phyloP scores from a whole-genome alignment of 768 basidiomycete species.

The Boletus rubropictus region DNA sequence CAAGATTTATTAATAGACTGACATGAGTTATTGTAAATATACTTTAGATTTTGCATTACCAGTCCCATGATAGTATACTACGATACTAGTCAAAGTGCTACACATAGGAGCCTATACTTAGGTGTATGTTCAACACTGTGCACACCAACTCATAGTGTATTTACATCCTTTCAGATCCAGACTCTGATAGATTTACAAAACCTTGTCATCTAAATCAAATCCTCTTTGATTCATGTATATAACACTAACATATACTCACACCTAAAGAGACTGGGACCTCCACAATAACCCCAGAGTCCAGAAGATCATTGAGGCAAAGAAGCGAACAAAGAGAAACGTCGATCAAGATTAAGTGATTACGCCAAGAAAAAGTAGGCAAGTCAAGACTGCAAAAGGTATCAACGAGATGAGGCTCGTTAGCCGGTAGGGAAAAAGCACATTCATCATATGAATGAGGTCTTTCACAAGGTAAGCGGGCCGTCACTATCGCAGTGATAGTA shows the following conservation, averaged over 20 bases:
- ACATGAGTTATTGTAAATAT: no score
- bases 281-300: background rate
- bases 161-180: no score
- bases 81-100: no score
- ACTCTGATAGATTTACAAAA: background rate
- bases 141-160: no score
- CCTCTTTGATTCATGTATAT: background rate
- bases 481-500: background rate
- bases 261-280: background rate
- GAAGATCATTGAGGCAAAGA: background rate
- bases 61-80: no score
- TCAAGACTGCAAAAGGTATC: slow-evolving; percentile 20
- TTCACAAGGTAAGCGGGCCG: slow-evolving; percentile 13
- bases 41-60: no score
- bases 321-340: background rate
- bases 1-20: no score
- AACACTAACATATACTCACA: background rate
- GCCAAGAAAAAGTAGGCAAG: background rate
- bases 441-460: slow-evolving; percentile 12
- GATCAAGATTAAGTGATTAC: background rate
- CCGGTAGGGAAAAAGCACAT: slow-evolving; percentile 25
- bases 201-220: background rate
- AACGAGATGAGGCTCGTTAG: slow-evolving; percentile 35
- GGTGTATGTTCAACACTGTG: no score
- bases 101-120: no score